Evolutionary conservation across 257 asterid genomes (phyloP), one percentile per base, ranked within the genome.

Genomic region (Solanum bukasovii): DNA sequence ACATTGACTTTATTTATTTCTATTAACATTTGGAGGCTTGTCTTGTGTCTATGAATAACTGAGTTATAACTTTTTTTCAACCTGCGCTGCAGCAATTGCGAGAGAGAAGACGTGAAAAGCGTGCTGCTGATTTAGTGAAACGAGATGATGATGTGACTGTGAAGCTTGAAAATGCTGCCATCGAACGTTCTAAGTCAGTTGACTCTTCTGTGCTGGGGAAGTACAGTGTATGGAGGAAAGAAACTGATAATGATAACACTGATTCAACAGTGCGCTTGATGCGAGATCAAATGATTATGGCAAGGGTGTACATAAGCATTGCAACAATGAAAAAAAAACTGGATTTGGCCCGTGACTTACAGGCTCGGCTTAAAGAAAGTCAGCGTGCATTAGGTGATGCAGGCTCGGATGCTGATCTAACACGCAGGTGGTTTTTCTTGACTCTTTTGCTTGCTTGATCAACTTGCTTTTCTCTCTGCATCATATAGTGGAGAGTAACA

Each of bases 261-360:
- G 99, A 97, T 92, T 94, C 98, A 86, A 96, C 93, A 87, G 97
- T 97, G 37, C 98, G 98, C 56, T 90, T 97, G 93, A 95, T 97
- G 90, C 96, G 98, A 46, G 99, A 97, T 91, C 99, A 97, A 93
- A 91, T 95, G 95, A 97, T 97, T 84, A 94, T 97, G 98, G 98
- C 99, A 52, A 96, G 98, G 94, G 99, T 96, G 56, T 97, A 97
- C 89, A 75, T 91, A 87, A 95, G 98, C 92, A 94, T 97, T 85
- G 98, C 98, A 86, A 94, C 92, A 89, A 93, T 93, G 94, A 97
- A 94, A 91, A 92, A 93, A 87, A 96, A 92, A 89, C 89, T 88
- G 88, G 95, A 94, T 31, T 91, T 96, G 93, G 95, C 94, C 88
- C 92, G 89, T 75, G 99, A 94, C 90, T 92, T 97, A 78, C 98